Evolutionary conservation across 371 early-diverging fungal species (phyloP), one percentile per base, ranked within the genome.

Genomic region (Rhizopus arrhizus): DNA sequence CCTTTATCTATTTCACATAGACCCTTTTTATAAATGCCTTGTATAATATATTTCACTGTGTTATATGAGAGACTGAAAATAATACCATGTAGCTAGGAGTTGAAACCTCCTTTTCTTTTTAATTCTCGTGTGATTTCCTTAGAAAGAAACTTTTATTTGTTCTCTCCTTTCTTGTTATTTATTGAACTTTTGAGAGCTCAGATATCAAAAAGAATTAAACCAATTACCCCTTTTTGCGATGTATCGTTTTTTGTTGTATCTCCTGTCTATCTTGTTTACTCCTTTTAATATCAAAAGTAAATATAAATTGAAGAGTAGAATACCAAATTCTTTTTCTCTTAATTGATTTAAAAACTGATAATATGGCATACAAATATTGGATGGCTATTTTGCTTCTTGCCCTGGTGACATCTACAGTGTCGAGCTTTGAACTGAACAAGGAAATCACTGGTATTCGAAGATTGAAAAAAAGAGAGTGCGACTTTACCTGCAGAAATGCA

Each of bases 391-490:
- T 13, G n/a, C 15, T 43, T 5, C 15, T 43, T 43, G 43, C 5
- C 5, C 13, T 15, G 15, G 43, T 40, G 5, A 3, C 28, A 22
- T 38, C 40, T 5, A 13, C 15, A 41, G 16, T 40, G 41, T 38
- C 53, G 4, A 40, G 53, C 53, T 53, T 53, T 41, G 41, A 53
- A 22, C 12, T 41, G 16, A 50, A 40, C 13, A 58, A 42, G 32
- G 43, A 42, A 28, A 33, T 41, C 32, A 13, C 48, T 11, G 47
- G 15, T 22, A 56, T 33, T 13, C 48, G 49, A 38, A 46, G 61
- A 40, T 49, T 61, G 3, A 22, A 34, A 15, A 61, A 61, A 49
- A 53, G 61, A 54, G 40, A 15, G 2, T 61, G 61, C 31, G 53
- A 54, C 31, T 61, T 49, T 31, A 12, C 13, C 6, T 61, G 61